Base-by-base conservation (phyloP, 2,329 filamentous ascomycete species). In the Tolypocladium guangdongense region DNA sequence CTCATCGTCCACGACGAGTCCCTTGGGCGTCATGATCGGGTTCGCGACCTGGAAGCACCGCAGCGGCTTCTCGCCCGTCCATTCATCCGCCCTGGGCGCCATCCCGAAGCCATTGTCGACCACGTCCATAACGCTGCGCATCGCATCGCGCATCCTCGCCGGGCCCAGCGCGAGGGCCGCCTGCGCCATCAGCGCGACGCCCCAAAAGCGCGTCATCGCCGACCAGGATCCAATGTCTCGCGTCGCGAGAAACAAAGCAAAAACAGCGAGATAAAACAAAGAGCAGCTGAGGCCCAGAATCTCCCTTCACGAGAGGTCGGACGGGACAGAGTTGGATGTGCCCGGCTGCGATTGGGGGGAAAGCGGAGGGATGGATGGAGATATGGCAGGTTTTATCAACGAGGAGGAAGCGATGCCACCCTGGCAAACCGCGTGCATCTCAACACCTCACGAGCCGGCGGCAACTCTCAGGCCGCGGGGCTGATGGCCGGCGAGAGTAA, bases 31-130 rank as follows among this genome's bases (percentile, higher is more conserved):
- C 53, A 82, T 67, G 3, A 90, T 77, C 1, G 87, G 87, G 59
- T 81, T 80, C 51, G 83, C 79, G 18, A 89, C 81, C 68, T 90
- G 80, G 60, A 90, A 84, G 62, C 83, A 85, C 59, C 86, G 75
- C 27, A 63, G 50, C 10, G 60, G 51, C 20, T 52, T 20, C 32
- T 35, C n/a, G 36, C 8, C 18, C 14, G 18, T 18, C 39, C 2
- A 16, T 1, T 33, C 36, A 36, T 10, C 36, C n/a, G 39, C 38
- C 38, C 50, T 43, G 10, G 30, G 37, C 14, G 11, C n/a, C 38
- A 45, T 22, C 30, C 16, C 41, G 24, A 45, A n/a, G 41, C 24
- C 41, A 30, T 30, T 18, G 24, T 30, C 41, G 24, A 30, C 24
- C 16, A 30, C 41, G 7, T 30, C 41, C 14, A 45, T 32, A 10